phyloP scores from a whole-genome alignment of 2,329 filamentous ascomycete species.

The Endothia cerciana region DNA sequence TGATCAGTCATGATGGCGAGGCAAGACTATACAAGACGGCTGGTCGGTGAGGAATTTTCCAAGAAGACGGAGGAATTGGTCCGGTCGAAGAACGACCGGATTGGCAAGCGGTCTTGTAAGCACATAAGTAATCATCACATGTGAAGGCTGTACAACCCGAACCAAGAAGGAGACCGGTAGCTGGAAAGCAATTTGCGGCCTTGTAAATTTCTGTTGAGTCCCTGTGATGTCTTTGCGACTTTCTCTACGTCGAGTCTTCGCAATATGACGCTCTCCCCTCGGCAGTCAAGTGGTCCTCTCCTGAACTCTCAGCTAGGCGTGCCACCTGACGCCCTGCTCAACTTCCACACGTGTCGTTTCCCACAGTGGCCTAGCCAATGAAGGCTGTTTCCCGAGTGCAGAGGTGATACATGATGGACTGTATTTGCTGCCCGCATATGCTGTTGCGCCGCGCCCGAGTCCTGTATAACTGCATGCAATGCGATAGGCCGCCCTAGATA shows the following conservation, averaged over 20 bases:
- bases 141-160: no score
- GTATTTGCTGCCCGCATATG: constrained; percentile 5
- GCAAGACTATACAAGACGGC: neutral
- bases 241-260: neutral
- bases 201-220: no score
- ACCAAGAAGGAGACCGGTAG: no score
- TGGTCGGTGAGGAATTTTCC: neutral
- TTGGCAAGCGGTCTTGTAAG: neutral
- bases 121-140: no score
- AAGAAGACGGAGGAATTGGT: neutral
- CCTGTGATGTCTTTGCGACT: neutral
- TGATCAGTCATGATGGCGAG: neutral
- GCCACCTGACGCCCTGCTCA: neutral
- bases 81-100: neutral
- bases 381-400: neutral
- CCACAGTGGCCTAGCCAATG: neutral
- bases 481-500: constrained; percentile 54
- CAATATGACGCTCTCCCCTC: no score
- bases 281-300: neutral
- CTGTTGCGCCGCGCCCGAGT: constrained; percentile 5
- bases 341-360: neutral
- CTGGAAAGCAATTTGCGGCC: no score
- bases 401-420: neutral
- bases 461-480: neutral
- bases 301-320: neutral